Evolutionary conservation across 2,329 filamentous ascomycete genomes (phyloP).

Genomic region (Alternaria postmessia): DNA sequence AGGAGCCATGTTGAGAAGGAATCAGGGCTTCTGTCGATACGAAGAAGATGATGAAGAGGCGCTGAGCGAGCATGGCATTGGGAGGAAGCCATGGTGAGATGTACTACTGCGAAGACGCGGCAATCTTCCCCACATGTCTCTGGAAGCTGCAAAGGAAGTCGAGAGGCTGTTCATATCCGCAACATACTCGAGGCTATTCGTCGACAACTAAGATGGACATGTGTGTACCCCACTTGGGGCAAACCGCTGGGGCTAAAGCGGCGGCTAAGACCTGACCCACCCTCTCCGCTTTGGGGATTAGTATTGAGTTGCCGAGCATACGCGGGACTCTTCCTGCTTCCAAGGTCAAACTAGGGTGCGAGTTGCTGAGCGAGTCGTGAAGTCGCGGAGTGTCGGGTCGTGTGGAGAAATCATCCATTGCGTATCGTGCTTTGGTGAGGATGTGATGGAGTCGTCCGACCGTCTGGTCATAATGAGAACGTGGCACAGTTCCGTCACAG

Average conservation of each 20-base stretch:
- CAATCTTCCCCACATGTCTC: background rate
- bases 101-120: background rate
- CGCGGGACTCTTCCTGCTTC: background rate
- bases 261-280: slow-evolving; percentile 2
- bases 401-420: background rate
- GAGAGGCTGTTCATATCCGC: slow-evolving; percentile 32
- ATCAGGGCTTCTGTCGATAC: background rate
- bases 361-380: background rate
- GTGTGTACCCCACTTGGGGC: slow-evolving; percentile 28
- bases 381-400: background rate
- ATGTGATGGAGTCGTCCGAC: background rate
- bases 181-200: slow-evolving; percentile 1
- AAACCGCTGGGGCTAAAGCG: background rate
- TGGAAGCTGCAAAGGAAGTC: background rate
- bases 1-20: slow-evolving; percentile 27
- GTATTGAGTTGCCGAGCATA: background rate
- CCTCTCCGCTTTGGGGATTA: background rate
- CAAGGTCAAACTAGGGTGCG: background rate
- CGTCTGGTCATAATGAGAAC: background rate
- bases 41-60: background rate
- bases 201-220: slow-evolving; percentile 12
- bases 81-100: background rate
- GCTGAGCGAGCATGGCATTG: background rate
- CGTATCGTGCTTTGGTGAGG: background rate
- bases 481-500: background rate